Evolutionary conservation across 2,329 filamentous ascomycete genomes (phyloP).

Genomic region (Pyrenophora tritici-repentis): DNA sequence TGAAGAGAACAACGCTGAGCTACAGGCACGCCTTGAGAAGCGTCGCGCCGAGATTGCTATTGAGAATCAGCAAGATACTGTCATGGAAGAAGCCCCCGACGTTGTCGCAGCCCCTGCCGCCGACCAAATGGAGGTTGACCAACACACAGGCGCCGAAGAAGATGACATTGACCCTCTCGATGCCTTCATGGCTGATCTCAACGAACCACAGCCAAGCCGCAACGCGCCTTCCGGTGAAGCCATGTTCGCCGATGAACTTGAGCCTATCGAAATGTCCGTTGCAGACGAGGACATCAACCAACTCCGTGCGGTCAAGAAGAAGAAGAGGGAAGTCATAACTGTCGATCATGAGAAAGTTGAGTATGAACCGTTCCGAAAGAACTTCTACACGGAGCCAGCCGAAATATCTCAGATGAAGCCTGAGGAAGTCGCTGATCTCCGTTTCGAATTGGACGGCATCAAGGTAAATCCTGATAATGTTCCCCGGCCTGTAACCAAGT

Average conservation of each 20-base stretch:
- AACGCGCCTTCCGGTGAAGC: slow-evolving; percentile 74
- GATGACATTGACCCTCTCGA: slow-evolving; percentile 88
- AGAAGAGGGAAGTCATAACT: slow-evolving; percentile 93
- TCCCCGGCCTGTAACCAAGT: slow-evolving; percentile 93
- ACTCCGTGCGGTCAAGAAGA: slow-evolving; percentile 69
- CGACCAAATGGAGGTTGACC: slow-evolving; percentile 62
- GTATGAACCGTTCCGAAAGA: slow-evolving; percentile 84
- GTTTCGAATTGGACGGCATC: slow-evolving; percentile 90
- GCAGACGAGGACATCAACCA: slow-evolving; percentile 58
- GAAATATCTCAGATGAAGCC: slow-evolving; percentile 84
- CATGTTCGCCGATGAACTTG: slow-evolving; percentile 85
- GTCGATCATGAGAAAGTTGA: slow-evolving; percentile 87
- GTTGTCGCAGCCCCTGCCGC: slow-evolving; percentile 41
- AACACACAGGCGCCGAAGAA: slow-evolving; percentile 56
- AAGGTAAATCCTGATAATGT: slow-evolving; percentile 78
- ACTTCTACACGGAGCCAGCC: slow-evolving; percentile 90
- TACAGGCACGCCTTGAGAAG: slow-evolving; percentile 78
- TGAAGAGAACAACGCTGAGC: slow-evolving; percentile 81
- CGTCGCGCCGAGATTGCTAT: slow-evolving; percentile 64
- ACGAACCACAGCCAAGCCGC: slow-evolving; percentile 44
- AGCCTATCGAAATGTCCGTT: slow-evolving; percentile 67
- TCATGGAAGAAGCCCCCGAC: slow-evolving; percentile 49
- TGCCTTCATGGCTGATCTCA: slow-evolving; percentile 86
- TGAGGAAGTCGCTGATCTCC: slow-evolving; percentile 78
- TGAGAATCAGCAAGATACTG: slow-evolving; percentile 61